Percentiles rank a stretch among this genome's conserved stretches.
Evolutionary conservation across 345 rosid genomes (phyloP).

Genomic region (Citrus glauca): DNA sequence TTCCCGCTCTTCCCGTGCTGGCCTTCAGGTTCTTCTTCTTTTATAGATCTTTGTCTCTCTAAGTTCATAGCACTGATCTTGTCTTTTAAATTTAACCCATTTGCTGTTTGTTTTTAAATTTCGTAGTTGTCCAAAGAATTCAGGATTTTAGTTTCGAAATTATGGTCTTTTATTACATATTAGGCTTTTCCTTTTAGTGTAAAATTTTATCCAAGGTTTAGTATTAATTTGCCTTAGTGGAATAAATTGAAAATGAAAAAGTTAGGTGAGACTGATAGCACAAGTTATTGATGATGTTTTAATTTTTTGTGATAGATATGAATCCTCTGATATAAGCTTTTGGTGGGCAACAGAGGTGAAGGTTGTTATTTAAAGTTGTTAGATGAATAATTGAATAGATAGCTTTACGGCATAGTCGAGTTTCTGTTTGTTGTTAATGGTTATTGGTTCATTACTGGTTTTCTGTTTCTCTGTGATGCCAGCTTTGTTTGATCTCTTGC

Average conservation of each 20-base stretch:
- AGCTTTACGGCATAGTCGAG: background rate
- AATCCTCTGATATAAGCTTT: background rate
- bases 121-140: background rate
- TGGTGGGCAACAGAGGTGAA: background rate
- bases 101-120: background rate
- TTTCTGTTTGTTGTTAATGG: background rate
- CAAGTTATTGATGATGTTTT: background rate
- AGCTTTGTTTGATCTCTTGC: background rate
- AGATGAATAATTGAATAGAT: background rate
- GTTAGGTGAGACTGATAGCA: background rate
- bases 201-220: background rate
- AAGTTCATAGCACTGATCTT: background rate
- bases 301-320: background rate
- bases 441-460: background rate
- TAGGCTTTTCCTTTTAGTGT: background rate
- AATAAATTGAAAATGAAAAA: background rate
- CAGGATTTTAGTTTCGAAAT: background rate
- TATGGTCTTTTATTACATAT: background rate
- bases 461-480: background rate
- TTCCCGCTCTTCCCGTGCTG: conserved; percentile 85
- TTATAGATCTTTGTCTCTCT: conserved; percentile 17
- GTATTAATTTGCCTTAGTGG: background rate
- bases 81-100: background rate
- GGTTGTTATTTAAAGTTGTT: background rate
- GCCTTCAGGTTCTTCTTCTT: conserved; percentile 51